Evolutionary conservation across 192 early-diverging fungal species (phyloP).

Genomic region (Coemansia sp.): DNA sequence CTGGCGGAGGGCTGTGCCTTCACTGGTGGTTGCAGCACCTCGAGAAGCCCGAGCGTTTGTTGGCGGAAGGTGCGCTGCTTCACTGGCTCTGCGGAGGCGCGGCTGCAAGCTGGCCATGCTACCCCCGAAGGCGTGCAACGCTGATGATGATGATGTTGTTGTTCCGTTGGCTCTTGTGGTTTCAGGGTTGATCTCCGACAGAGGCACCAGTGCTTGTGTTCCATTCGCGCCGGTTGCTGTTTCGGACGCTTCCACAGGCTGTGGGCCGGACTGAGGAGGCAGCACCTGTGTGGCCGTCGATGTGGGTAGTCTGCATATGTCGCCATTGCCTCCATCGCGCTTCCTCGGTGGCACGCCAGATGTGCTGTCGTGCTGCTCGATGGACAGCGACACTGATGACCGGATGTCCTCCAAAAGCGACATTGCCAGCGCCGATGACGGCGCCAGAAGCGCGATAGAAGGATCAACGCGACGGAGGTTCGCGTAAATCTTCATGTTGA

Average conservation of each 20-base stretch:
- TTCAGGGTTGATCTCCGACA: not conserved
- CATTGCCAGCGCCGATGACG: constrained; percentile 48
- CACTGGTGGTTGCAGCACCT: not conserved
- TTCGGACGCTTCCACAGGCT: not conserved
- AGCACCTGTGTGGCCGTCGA: not conserved
- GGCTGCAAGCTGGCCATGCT: not conserved
- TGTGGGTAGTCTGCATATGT: not conserved
- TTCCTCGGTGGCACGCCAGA: not conserved
- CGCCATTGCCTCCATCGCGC: not conserved
- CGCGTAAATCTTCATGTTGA: constrained; percentile 57
- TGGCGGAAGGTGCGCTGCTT: not conserved
- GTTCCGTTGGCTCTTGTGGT: not conserved
- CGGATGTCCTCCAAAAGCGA: constrained; percentile 56
- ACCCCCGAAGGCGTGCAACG: not conserved
- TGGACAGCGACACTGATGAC: constrained; percentile 27
- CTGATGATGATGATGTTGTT: not conserved
- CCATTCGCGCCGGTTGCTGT: not conserved
- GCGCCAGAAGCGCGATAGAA: constrained; percentile 51
- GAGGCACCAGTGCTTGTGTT: not conserved
- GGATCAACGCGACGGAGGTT: constrained; percentile 55
- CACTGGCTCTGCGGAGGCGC: not conserved
- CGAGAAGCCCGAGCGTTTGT: not conserved
- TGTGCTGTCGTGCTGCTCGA: constrained; percentile 2
- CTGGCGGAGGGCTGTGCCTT: not conserved
- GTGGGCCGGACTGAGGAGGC: not conserved